A percentile compares a stretch with the other conserved stretches of the same genome.
Evolutionary conservation across 2,329 filamentous ascomycete species (phyloP).

Genomic region (Pseudogymnoascus sp.): DNA sequence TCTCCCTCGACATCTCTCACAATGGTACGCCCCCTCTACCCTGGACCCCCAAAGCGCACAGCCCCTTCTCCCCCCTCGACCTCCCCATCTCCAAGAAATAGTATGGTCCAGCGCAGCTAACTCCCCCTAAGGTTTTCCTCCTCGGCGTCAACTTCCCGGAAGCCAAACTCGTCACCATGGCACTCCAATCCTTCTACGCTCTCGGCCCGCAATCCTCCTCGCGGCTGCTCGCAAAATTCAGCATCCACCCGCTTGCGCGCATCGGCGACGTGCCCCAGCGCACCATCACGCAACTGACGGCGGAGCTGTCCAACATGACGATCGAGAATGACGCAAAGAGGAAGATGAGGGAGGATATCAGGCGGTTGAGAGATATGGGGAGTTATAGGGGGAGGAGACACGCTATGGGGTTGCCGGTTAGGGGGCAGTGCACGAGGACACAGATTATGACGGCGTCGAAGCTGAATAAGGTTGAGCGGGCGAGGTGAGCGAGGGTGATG

Average conservation of each 20-base stretch:
- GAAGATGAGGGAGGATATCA: conserved; percentile 76
- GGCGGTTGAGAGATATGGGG: conserved; percentile 80
- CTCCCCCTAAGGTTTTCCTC: conserved; percentile 55
- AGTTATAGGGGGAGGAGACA: conserved; percentile 82
- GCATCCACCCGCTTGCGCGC: conserved; percentile 76
- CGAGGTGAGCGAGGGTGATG: conserved; percentile 24
- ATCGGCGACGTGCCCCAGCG: conserved; percentile 67
- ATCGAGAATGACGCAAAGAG: conserved; percentile 83
- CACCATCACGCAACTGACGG: conserved; percentile 73
- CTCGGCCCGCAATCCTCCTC: conserved; percentile 63
- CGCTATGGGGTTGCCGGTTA: conserved; percentile 83
- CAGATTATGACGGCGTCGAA: conserved; percentile 56
- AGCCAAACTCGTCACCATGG: conserved; percentile 66
- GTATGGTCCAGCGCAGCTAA: background rate
- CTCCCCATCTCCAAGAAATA: background rate
- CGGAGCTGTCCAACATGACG: conserved; percentile 82
- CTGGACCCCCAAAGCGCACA: background rate
- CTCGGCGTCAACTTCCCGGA: conserved; percentile 82
- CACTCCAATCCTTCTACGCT: conserved; percentile 78
- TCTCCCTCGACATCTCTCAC: conserved; percentile 10
- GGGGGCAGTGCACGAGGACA: conserved; percentile 80
- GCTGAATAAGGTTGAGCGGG: conserved; percentile 50
- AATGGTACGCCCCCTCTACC: conserved; percentile 18
- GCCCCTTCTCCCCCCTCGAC: background rate
- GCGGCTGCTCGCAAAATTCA: conserved; percentile 78